Evolutionary conservation across 1,139 yeast species (phyloP), one percentile per base, ranked within the genome.

Genomic region (Saccharomyces hybrid): DNA sequence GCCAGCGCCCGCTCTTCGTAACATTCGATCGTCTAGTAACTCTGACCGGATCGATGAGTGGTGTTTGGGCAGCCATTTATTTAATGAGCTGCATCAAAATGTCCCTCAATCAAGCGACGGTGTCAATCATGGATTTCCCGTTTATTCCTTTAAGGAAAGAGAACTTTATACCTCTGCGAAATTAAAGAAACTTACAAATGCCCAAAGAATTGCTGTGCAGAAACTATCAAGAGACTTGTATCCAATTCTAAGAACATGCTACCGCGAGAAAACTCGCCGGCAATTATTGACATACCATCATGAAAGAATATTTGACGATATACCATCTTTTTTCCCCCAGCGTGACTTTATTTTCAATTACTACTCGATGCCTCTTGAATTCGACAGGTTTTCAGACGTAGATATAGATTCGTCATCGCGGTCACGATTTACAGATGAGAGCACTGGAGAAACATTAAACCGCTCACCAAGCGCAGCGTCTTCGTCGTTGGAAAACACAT

Each of bases 301-400:
- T n/a, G 51, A 52, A 14, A 52, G 47, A 32, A 55, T 53, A 49
- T 61, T 54, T 53, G 51, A 50, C 41, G 58, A 55, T 47, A 53
- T 61, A 9, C 64, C 64, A 4, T 59, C 64, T 4, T 53, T 60
- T 11, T 61, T 61, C 47, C 53, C 58, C 3, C 56, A 59, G 14
- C 54, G 59, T 32, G 55, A 55, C 14, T 46, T 55, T 27, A 52
- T 57, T 28, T 49, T 55, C 25, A 53, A 53, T 7, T 56, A 55
- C 46, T 54, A 61, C 14, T 51, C 59, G 38, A 52, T 47, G 47
- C 44, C 44, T 20, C 20, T 38, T 31, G 26, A 53, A 49, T 20
- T 28, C 51, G 16, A 51, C 46, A 46, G 32, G 27, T 26, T 53
- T 5, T 51, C 55, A 2, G 55, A 53, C 29, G 51, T 50, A 16